Evolutionary conservation across 2,329 filamentous ascomycete species (phyloP), one percentile per base, ranked within the genome.

Genomic region (Pseudogymnoascus sp.): DNA sequence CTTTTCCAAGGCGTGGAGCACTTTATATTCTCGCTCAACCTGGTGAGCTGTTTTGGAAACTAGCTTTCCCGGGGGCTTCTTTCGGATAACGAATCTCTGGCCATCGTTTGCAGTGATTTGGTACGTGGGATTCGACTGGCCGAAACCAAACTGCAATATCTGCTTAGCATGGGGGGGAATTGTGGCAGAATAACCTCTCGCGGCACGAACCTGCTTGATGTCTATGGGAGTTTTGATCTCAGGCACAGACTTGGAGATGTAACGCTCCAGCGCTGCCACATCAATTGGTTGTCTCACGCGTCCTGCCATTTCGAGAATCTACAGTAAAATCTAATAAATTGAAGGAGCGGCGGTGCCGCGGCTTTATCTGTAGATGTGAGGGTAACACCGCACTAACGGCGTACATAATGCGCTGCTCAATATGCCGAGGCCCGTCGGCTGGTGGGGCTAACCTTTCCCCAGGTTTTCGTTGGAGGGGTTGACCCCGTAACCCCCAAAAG

Each of bases 121-220:
- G 76, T 97, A 99, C 2, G 94, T 99, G 45, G 94, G 94, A 72
- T 97, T 99, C 61, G 90, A 96, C 76, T 97, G 94, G 62, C 94
- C 94, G 72, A 95, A 97, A 68, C 92, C 90, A 72, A 97, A 99
- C 89, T 97, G 34, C 28, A 34, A 39, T 23, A 28, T 23, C 3
- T 26, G 45, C 8, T 57, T 21, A 60, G 58, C 26, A 59, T 18
- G 56, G 26, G 59, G 55, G 39, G n/a, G n/a, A n/a, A 52, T 57
- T 60, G 12, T 30, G 38, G 26, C 13, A 5, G 26, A 4, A 19
- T 23, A 23, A 48, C 15, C 39, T 28, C 18, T 19, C 59, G 63
- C 34, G 3, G 15, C 13, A 69, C 74, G 61, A 75, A 92, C 91
- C 82, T 96, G 92, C 77, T 96, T 95, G 66, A 97, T 77, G 48